A percentile compares a stretch with the other conserved stretches of the same genome.
Conservation (phyloP, 257 asterid genomes). For the Nicotiana attenuata region DNA sequence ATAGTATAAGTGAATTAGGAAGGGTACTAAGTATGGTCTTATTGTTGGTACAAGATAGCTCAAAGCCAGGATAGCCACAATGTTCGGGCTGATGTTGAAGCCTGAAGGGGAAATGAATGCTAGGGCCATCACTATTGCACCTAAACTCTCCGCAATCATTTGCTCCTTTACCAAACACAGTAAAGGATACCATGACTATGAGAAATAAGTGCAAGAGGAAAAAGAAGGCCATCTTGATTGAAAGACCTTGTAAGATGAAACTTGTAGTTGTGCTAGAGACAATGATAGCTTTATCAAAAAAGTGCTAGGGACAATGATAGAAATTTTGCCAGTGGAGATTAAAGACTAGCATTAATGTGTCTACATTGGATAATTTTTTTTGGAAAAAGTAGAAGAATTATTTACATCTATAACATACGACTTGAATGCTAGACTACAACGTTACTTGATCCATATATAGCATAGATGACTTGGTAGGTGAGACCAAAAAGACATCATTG, state of each 20-base stretch:
- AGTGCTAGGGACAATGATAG: too few relatives aligned
- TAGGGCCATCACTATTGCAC: neutral
- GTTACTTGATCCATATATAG: too few relatives aligned
- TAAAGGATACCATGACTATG: neutral
- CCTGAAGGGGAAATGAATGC: constrained; percentile 13
- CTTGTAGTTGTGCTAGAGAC: neutral
- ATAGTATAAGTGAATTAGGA: neutral
- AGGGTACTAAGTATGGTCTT: constrained; percentile 1
- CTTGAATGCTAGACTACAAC: neutral
- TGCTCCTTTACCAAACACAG: neutral
- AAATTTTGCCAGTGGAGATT: too few relatives aligned
- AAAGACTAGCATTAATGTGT: neutral
- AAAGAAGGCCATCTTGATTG: neutral
- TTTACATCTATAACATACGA: neutral
- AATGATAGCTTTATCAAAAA: neutral
- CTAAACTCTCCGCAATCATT: neutral
- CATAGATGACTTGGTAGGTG: too few relatives aligned
- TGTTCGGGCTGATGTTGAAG: neutral
- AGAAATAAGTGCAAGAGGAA: neutral
- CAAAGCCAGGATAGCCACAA: constrained; percentile 15
- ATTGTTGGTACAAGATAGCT: neutral
- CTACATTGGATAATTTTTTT: too few relatives aligned
- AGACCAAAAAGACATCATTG: too few relatives aligned
- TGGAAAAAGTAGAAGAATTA: too few relatives aligned
- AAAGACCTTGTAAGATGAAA: neutral